These are phyloP conservation scores for Candida ascalaphidarum DNA, from an alignment of 805 yeast species.

Conservation along the genomic window DNA sequence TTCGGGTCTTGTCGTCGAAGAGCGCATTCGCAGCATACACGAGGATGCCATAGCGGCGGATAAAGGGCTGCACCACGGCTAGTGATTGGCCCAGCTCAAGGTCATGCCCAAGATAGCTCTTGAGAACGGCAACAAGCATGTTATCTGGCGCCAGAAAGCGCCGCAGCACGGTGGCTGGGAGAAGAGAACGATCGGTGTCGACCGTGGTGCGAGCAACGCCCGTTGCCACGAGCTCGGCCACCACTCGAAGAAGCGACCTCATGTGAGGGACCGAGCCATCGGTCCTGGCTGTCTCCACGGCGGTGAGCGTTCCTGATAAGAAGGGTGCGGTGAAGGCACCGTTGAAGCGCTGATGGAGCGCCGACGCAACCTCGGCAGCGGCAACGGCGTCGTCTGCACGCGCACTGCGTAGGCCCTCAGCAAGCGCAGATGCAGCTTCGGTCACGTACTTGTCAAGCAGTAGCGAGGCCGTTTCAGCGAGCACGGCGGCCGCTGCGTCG, in stretches of 20 bases:
- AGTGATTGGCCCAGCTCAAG: constrained; percentile 20
- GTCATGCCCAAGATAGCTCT: constrained; percentile 20
- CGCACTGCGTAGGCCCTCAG: constrained; percentile 50
- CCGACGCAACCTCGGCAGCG: constrained; percentile 59
- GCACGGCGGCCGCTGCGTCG: constrained; percentile 42
- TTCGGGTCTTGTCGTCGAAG: constrained; percentile 16
- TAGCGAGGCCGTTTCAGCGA: constrained; percentile 54
- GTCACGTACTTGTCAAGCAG: constrained; percentile 68
- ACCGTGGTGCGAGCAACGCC: constrained; percentile 47
- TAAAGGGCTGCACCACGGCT: constrained; percentile 37
- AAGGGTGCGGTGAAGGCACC: constrained; percentile 42
- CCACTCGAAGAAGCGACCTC: constrained; percentile 38
- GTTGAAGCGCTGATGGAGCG: constrained; percentile 69
- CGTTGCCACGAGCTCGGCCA: constrained; percentile 49
- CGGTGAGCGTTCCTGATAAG: constrained; percentile 13
- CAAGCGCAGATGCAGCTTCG: constrained; percentile 55
- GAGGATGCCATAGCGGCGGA: constrained; percentile 36
- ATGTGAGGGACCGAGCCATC: no score
- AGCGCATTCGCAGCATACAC: constrained; percentile 16
- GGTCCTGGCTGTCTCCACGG: no score
- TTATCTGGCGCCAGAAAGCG: constrained; percentile 14
- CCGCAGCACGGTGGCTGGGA: no score
- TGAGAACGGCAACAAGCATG: constrained; percentile 17
- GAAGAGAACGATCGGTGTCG: no score
- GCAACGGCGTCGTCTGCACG: constrained; percentile 53